Base-by-base conservation (phyloP, 345 rosid species). In the Hypericum perforatum region DNA sequence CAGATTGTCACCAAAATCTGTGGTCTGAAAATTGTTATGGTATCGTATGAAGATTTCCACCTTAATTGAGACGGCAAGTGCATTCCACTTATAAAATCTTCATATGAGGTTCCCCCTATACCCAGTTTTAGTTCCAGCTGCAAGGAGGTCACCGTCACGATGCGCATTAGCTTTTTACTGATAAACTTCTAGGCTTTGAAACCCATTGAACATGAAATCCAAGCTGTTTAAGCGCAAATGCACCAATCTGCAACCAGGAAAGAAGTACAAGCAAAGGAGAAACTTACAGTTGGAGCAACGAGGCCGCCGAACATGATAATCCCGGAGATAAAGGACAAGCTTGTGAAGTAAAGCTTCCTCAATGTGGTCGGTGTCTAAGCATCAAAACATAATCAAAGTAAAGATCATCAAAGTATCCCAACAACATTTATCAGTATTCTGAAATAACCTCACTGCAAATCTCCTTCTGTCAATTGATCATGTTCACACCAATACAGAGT, bases 91-190 rank as follows among this genome's bases (percentile, higher is more conserved):
- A 91, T 86, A 62, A 91, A 91, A 72, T 91, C 96, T 79, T 91
- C 89, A 44, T 91, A 91, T 11, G 96, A 84, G 64, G 98, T 82
- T 55, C 98, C 96, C 56, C 98, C 92, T 37, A 91, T 8, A 45
- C 96, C 95, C 52, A 91, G 69, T 68, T 84, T 91, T 45, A 91
- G 75, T 67, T 91, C 98, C 76, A 91, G 81, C 98, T 91, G 76
- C 71, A 47, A 66, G 8, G 41, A 11, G 47, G 43, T 57, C 6
- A 45, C 38, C 38, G 6, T 13, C 44, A 46, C 15, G 7, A 9
- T 39, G 39, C 2, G 15, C 32, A 57, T 22, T 22, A 22, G 32
- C 32, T 22, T 22, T 22, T 22, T 22, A n/a, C 32, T 1, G 32
- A 4, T 22, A 22, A 22, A 22, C 32, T 1, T 22, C 32, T 22